Conservation (phyloP, 2,329 filamentous ascomycete genomes). For the Trichothecium roseum region DNA sequence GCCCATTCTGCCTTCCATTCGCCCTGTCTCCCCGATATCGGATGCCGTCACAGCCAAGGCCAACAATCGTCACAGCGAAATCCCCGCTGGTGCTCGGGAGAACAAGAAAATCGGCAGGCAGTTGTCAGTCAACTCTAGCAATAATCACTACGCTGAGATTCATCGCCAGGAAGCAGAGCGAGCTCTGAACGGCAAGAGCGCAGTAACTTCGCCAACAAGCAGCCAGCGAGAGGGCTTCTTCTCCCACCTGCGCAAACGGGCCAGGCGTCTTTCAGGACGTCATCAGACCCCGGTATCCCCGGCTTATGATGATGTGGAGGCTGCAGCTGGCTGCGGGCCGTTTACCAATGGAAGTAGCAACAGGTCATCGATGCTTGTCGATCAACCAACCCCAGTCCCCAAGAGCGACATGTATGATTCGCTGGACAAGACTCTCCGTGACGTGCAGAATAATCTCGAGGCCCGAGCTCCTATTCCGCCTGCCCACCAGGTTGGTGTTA, state of each 20-base stretch:
- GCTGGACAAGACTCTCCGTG: conserved; percentile 46
- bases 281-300: conserved; percentile 75
- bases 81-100: conserved; percentile 36
- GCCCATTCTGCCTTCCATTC: conserved; percentile 89
- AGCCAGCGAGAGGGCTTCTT: conserved; percentile 95
- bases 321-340: conserved; percentile 82
- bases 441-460: conserved; percentile 40
- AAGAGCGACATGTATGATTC: conserved; percentile 51
- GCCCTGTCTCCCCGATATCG: conserved; percentile 91
- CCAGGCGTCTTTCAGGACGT: conserved; percentile 81
- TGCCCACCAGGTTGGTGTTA: conserved; percentile 35
- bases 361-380: conserved; percentile 72
- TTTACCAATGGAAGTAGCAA: conserved; percentile 59
- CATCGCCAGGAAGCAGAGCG: conserved; percentile 87
- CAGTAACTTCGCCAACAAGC: conserved; percentile 64
- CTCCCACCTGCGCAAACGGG: conserved; percentile 89
- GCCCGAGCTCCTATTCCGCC: conserved; percentile 36
- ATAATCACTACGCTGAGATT: conserved; percentile 83
- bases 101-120: conserved; percentile 95
- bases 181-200: conserved; percentile 72
- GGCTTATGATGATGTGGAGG: conserved; percentile 76
- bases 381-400: conserved; percentile 41
- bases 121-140: conserved; percentile 81
- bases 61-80: conserved; percentile 50
- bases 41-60: conserved; percentile 87